These are phyloP conservation scores for Botrytis paeoniae DNA, from an alignment of 2,329 filamentous ascomycete genomes.

Conservation along the genomic window DNA sequence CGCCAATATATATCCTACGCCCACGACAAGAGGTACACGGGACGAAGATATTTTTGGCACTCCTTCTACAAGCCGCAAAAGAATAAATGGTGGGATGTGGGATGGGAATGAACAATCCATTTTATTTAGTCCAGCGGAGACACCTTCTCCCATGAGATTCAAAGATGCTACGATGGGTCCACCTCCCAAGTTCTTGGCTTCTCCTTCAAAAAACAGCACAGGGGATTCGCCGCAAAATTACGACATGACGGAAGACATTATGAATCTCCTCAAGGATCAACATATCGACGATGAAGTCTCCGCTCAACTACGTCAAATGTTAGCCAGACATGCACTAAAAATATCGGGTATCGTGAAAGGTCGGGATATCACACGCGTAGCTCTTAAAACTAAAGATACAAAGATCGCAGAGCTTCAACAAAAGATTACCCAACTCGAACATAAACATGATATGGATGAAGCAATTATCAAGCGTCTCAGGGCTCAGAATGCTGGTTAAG, in stretches of 20 bases:
- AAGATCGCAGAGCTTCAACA: constrained; percentile 64
- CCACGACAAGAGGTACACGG: constrained; percentile 23
- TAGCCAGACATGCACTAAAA: constrained; percentile 56
- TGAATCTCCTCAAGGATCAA: constrained; percentile 48
- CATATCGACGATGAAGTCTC: constrained; percentile 42
- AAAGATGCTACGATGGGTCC: constrained; percentile 22
- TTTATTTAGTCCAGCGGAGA: constrained; percentile 27
- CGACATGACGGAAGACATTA: constrained; percentile 47
- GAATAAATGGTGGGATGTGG: constrained; percentile 27
- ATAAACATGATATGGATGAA: constrained; percentile 52
- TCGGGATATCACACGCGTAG: constrained; percentile 62
- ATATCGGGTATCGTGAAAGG: constrained; percentile 61
- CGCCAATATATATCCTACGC: constrained; percentile 31
- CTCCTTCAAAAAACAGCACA: constrained; percentile 8
- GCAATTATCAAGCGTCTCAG: constrained; percentile 40
- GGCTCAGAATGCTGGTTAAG: constrained; percentile 3
- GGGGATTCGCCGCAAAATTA: constrained; percentile 23
- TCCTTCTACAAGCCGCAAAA: constrained; percentile 21
- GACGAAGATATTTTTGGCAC: constrained; percentile 31
- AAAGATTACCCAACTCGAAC: constrained; percentile 56
- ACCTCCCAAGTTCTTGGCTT: constrained; percentile 26
- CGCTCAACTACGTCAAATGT: constrained; percentile 42
- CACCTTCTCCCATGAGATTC: constrained; percentile 33
- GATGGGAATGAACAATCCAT: constrained; percentile 29
- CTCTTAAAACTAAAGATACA: constrained; percentile 62